Conservation (phyloP, 2,329 filamentous ascomycete species). For the Cladorrhinum sp. region DNA sequence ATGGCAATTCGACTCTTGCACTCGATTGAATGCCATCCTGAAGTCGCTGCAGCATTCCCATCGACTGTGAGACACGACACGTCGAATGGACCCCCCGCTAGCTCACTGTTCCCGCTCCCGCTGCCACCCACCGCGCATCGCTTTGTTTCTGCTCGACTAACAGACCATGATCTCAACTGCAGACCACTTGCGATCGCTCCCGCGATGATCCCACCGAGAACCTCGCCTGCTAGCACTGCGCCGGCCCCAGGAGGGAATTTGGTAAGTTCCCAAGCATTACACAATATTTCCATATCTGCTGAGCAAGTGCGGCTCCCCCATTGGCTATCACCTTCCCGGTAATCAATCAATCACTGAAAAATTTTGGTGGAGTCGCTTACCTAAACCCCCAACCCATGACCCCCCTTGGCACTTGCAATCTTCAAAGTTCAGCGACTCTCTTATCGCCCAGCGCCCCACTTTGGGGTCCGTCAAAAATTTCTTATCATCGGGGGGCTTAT, state of each 20-base stretch:
- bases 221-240: constrained; percentile 42
- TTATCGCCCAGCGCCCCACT: constrained; percentile 24
- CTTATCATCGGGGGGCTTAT: constrained; percentile 28
- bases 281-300: not conserved
- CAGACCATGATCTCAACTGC: not conserved
- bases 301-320: not conserved
- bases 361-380: constrained; percentile 9
- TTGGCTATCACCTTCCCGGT: not conserved
- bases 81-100: not conserved
- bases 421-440: constrained; percentile 2
- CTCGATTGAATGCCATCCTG: not conserved
- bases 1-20: not conserved
- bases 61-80: not conserved
- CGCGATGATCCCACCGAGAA: constrained; percentile 28
- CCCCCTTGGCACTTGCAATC: not conserved
- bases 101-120: not conserved
- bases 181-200: constrained; percentile 29
- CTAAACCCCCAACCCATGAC: constrained; percentile 6
- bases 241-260: constrained; percentile 37
- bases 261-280: constrained; percentile 33
- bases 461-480: constrained; percentile 28
- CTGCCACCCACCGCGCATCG: constrained; percentile 12
- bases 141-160: constrained; percentile 8
- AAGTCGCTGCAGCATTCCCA: not conserved
- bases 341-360: not conserved